These are phyloP conservation scores for Kurtzmaniella quercitrusa DNA, from an alignment of 1,139 yeast genomes.

Conservation along the genomic window DNA sequence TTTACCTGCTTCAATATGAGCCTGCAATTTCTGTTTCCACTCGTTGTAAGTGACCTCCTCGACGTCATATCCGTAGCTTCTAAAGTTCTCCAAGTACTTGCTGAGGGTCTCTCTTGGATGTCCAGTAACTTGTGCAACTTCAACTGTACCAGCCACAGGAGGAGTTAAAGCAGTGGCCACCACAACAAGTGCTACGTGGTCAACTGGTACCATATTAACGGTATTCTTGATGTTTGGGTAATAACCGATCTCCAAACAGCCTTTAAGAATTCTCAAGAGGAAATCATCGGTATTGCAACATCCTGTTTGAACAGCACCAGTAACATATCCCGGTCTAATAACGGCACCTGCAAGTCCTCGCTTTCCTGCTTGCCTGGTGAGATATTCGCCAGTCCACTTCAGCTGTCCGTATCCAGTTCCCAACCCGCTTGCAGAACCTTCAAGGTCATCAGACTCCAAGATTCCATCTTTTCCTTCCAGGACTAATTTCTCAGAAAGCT, in stretches of 20 bases:
- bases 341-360: constrained; percentile 85
- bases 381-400: constrained; percentile 94
- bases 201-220: constrained; percentile 97
- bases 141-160: constrained; percentile 45
- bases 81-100: constrained; percentile 64
- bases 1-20: constrained; percentile 62
- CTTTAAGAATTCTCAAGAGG: constrained; percentile 89
- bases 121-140: constrained; percentile 94
- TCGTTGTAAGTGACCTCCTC: constrained; percentile 60
- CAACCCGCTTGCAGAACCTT: constrained; percentile 76
- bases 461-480: constrained; percentile 69
- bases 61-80: constrained; percentile 68
- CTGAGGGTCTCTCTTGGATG: constrained; percentile 87
- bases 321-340: constrained; percentile 93
- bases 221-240: constrained; percentile 83
- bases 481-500: constrained; percentile 66
- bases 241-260: constrained; percentile 81
- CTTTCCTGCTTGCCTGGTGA: constrained; percentile 82
- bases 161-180: constrained; percentile 82
- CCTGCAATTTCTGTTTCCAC: constrained; percentile 78
- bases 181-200: constrained; percentile 91
- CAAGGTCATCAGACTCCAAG: constrained; percentile 74
- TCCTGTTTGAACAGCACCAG: constrained; percentile 82
- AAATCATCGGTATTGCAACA: constrained; percentile 95
- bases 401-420: constrained; percentile 96